Percentiles rank a stretch among this genome's conserved stretches.
Conservation (phyloP, 2,329 filamentous ascomycete species). For the Cyphellophora europaea region DNA sequence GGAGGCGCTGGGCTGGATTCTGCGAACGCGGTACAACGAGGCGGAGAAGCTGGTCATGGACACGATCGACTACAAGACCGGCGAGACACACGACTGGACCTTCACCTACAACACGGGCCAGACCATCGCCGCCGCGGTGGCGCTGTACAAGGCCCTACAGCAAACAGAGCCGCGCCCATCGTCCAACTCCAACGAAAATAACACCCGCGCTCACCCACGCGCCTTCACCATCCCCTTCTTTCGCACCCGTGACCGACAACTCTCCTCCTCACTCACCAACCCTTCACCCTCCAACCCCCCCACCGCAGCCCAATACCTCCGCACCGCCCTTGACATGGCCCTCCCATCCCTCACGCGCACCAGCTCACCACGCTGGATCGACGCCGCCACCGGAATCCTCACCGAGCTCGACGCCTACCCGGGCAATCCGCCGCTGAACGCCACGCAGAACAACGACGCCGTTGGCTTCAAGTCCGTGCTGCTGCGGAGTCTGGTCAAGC, state of each 20-base stretch:
- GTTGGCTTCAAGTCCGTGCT: slow-evolving; percentile 15
- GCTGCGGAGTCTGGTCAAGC: slow-evolving; percentile 10
- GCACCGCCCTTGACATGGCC: slow-evolving; percentile 10
- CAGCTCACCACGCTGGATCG: slow-evolving; percentile 6
- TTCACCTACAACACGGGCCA: slow-evolving; percentile 16
- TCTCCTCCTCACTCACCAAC: too few species aligned
- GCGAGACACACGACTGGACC: slow-evolving; percentile 10
- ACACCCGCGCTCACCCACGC: not conserved
- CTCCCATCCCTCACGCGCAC: slow-evolving; percentile 8
- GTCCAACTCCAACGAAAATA: not conserved
- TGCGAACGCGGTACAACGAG: slow-evolving; percentile 6
- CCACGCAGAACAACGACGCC: slow-evolving; percentile 12
- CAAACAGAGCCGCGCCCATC: too few species aligned
- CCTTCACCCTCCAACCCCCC: too few species aligned
- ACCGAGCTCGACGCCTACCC: too few species aligned
- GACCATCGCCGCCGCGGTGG: slow-evolving; percentile 11
- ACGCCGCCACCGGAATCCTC: too few species aligned
- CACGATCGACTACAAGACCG: slow-evolving; percentile 8
- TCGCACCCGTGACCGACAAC: too few species aligned
- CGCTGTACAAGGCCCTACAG: slow-evolving; percentile 9
- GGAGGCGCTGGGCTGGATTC: slow-evolving; percentile 8
- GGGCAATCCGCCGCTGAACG: slow-evolving; percentile 5
- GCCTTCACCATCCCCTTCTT: too few species aligned
- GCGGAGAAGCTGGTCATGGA: slow-evolving; percentile 9
- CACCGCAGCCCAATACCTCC: slow-evolving; percentile 8